These are phyloP conservation scores for Magnolia sinica DNA, from an alignment of 164 flowering plant species.

Conservation along the genomic window DNA sequence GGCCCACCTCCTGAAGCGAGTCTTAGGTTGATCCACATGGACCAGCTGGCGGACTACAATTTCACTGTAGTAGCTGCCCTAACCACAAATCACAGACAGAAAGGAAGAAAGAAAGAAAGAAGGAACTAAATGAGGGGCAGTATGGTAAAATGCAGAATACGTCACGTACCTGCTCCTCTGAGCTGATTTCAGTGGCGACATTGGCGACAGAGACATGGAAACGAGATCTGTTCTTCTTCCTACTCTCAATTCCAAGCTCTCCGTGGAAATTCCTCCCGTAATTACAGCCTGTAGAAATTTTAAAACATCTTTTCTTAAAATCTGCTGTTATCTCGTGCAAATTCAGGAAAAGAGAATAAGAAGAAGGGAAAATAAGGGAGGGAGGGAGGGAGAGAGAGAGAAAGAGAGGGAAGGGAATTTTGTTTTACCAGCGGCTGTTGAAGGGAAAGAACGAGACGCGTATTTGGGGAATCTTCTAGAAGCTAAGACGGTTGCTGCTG, in stretches of 20 bases:
- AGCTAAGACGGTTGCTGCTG: neutral
- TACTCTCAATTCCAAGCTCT: constrained; percentile 39
- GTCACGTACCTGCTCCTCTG: constrained; percentile 51
- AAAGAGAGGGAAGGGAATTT: too few species aligned
- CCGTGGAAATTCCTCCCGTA: constrained; percentile 47
- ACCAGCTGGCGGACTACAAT: neutral
- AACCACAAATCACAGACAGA: neutral
- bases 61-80: neutral
- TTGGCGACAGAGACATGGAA: constrained; percentile 36
- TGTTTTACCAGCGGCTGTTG: neutral
- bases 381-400: neutral
- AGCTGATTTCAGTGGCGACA: constrained; percentile 73
- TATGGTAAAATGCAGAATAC: neutral
- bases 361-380: neutral
- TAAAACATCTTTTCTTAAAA: neutral
- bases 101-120: neutral
- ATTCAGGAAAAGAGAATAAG: neutral
- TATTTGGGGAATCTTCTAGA: neutral
- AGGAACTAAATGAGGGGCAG: neutral
- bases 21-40: neutral
- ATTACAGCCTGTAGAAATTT: constrained; percentile 34
- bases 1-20: neutral
- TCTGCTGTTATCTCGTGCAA: neutral
- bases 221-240: constrained; percentile 52
- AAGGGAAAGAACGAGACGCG: neutral